Base-by-base conservation (phyloP, 768 basidiomycete genomes). In the Royoungia palumana region DNA sequence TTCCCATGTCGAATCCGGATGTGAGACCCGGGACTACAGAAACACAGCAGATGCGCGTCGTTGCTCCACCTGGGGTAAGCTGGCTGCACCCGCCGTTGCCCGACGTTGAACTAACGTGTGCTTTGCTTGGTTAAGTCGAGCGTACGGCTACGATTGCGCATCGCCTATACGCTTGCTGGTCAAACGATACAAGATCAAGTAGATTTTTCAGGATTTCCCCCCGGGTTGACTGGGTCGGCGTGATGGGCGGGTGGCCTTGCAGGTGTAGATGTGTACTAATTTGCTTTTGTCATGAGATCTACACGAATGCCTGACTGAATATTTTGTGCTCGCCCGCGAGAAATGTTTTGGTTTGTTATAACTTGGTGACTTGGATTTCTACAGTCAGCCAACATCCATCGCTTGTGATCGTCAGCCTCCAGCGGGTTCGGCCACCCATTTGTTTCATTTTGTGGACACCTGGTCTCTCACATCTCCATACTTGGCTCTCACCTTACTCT, bases 41-140 rank as follows among this genome's bases (percentile, higher is more conserved):
- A 67, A 95, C 94, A 10, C 96, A 98, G 64, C 92, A 95, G 64
- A 87, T 99, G 89, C 81, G 93, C 10, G 83, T 99, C 34, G 75
- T 89, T 24, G 91, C 93, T 11, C 93, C 92, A 4, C 76, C 78
- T 8, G 94, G 94, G 30, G 94, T 94, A 61, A 68, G 90, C 45
- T 22, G 28, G 13, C 6, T 35, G 21, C 24, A 47, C 13, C 6
- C 7, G 21, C 28, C 13, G n/a, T 13, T 27, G 2, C 14, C 16
- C 21, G 35, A 16, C 14, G 13, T 28, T 45, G 35, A 54, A 46
- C 22, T 57, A 21, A 62, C 50, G 36, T 16, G 12, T 28, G 13
- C 8, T 5, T 34, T 9, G 22, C 21, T 41, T 43, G 39, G 42
- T 48, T 21, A 63, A 96, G 92, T 85, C 88, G 53, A 82, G 80